Base-by-base conservation (phyloP, 169 alveolate species). In the Condylostoma magnum region DNA sequence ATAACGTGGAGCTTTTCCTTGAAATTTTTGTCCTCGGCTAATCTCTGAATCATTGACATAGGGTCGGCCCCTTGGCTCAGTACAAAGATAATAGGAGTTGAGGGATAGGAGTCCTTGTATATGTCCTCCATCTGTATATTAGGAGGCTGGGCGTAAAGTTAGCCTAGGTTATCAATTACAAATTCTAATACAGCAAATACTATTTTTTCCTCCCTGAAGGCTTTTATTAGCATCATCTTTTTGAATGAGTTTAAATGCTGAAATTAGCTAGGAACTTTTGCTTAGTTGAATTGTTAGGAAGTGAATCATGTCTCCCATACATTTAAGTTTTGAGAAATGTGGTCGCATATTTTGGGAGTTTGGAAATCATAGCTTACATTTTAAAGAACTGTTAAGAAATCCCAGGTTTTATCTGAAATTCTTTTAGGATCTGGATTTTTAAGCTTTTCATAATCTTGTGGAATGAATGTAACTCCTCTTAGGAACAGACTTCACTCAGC, bases 41-140 rank as follows among this genome's bases (percentile, higher is more conserved):
- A 88, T 69, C 93, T 89, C 10, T 85, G 46, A 31, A 96, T 83
- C 51, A 81, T 83, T 0, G 87, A 71, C 60, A 93, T 90, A 2
- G 99, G 99, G 76, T 96, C 98, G 31, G 97, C 97, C 0, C 98
- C 99, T 41, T 93, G 76, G 18, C 96, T 82, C 53, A 94, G 85
- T 27, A 94, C 89, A 65, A 93, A 93, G 27, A 93, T 91, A n/a
- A 93, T 87, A 2, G 99, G 99, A 12, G 93, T 86, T 57, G 83
- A 86, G 60, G 88, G 74, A 66, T 87, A 91, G 15, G 95, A 80
- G 31, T 91, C 96, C 41, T 77, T 79, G 55, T 84, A 93, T 6
- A 92, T 95, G 50, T 92, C 94, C 41, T 90, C 95, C 78, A 93
- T 84, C 34, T 82, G 76, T 46, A 89, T 81, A 2, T 94, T 89